A percentile compares a stretch with the other conserved stretches of the same genome.
Conservation (phyloP, 805 yeast species). For the Blastobotrys robertii region DNA sequence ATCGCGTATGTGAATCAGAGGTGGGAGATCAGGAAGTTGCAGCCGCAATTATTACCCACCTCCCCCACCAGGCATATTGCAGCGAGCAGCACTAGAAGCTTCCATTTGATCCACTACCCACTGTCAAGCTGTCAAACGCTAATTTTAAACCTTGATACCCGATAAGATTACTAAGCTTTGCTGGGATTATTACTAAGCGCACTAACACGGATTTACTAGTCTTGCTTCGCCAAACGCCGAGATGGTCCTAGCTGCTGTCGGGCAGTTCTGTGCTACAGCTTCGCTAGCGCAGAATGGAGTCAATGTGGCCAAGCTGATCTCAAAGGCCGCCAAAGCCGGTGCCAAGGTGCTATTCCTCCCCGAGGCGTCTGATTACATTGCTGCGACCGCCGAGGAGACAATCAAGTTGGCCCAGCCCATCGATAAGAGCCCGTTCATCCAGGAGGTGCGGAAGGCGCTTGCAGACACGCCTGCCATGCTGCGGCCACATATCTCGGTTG, state of each 20-base stretch:
- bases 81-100: neutral
- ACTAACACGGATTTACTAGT: neutral
- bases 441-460: conserved; percentile 39
- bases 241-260: conserved; percentile 67
- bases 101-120: no score
- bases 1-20: no score
- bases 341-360: conserved; percentile 76
- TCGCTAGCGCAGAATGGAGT: conserved; percentile 49
- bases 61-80: neutral
- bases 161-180: no score
- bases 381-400: conserved; percentile 47
- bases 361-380: conserved; percentile 85
- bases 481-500: conserved; percentile 62
- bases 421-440: conserved; percentile 31
- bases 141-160: no score
- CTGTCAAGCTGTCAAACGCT: no score
- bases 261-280: conserved; percentile 73
- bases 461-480: conserved; percentile 32
- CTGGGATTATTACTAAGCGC: no score
- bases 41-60: no score
- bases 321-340: conserved; percentile 49
- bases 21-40: no score
- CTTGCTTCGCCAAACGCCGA: neutral
- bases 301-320: conserved; percentile 48
- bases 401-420: conserved; percentile 43